Conservation (phyloP, 345 rosid species). For the Barbarea vulgaris region DNA sequence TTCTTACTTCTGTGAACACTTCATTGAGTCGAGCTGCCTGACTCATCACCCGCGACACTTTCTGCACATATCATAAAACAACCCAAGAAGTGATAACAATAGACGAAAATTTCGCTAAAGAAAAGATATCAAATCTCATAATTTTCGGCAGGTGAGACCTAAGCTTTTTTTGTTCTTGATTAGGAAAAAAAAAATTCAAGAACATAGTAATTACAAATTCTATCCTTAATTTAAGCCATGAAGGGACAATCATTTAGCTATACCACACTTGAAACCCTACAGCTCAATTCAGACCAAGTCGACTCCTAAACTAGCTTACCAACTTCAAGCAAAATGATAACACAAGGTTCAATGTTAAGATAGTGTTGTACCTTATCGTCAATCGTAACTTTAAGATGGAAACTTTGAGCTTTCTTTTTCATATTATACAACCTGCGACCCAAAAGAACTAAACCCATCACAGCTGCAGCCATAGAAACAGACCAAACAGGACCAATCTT, state of each 20-base stretch:
- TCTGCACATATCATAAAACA: constrained; percentile 40
- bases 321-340: neutral
- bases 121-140: neutral
- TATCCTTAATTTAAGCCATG: neutral
- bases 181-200: neutral
- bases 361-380: constrained; percentile 75
- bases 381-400: constrained; percentile 78
- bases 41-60: constrained; percentile 46
- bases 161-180: neutral
- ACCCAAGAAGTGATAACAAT: constrained; percentile 13
- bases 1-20: constrained; percentile 81
- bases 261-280: neutral
- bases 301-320: neutral
- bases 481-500: constrained; percentile 86
- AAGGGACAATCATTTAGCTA: neutral
- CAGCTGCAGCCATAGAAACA: constrained; percentile 87
- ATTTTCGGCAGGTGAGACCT: neutral
- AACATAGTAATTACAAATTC: neutral
- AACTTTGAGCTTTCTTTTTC: constrained; percentile 67
- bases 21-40: constrained; percentile 87
- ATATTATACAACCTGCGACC: constrained; percentile 73
- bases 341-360: neutral
- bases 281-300: neutral
- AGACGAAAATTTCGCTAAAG: neutral
- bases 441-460: constrained; percentile 77